A percentile compares a stretch with the other conserved stretches of the same genome.
phyloP scores from a whole-genome alignment of 2,329 filamentous ascomycete genomes.

The Pestalotiopsis sp. region DNA sequence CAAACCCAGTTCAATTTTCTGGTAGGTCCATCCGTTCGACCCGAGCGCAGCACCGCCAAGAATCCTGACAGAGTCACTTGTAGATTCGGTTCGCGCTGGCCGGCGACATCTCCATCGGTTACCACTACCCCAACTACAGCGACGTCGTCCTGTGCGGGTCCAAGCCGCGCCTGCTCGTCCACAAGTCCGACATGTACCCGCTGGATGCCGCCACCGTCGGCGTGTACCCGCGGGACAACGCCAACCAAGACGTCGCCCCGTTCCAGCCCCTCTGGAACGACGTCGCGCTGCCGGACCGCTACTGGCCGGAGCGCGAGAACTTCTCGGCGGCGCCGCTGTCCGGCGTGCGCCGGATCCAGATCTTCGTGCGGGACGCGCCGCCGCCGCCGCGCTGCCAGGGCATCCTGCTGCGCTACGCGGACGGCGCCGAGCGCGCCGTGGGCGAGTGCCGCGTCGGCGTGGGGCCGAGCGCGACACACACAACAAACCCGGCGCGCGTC shows the following conservation, averaged over 20 bases:
- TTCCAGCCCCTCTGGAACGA: background rate
- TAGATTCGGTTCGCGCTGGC: constrained; percentile 11
- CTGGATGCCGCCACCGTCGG: constrained; percentile 1
- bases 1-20: no score
- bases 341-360: background rate
- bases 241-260: background rate
- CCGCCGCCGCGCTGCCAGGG: background rate
- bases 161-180: background rate
- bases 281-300: background rate
- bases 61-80: background rate
- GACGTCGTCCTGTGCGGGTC: background rate
- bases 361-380: background rate
- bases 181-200: background rate
- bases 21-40: no score
- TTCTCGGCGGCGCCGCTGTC: background rate
- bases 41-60: background rate
- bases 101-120: background rate
- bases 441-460: constrained; percentile 8
- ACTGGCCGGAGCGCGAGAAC: background rate
- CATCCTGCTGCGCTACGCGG: constrained; percentile 7
- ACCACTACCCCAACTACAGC: background rate
- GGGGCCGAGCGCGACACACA: background rate
- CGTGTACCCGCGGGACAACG: background rate
- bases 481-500: background rate
- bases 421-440: constrained; percentile 10